These are phyloP conservation scores for Rhodotorula babjevae DNA, from an alignment of 768 basidiomycete species.

Conservation along the genomic window DNA sequence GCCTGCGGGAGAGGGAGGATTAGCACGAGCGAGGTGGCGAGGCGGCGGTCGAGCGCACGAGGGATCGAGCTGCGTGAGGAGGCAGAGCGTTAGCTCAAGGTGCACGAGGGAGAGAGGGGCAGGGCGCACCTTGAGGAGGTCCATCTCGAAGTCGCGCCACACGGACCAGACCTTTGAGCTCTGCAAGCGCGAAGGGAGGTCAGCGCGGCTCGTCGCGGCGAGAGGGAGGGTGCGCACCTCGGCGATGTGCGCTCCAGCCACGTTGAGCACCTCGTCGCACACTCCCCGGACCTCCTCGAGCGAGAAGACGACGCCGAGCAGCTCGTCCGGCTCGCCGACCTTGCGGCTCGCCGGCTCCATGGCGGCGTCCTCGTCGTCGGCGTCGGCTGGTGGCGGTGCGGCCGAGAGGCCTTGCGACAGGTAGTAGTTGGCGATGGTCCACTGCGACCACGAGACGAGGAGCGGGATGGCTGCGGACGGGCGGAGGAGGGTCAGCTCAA, in stretches of 20 bases:
- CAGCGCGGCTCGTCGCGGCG: too few species aligned
- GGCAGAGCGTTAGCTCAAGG: neutral
- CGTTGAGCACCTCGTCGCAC: conserved; percentile 56
- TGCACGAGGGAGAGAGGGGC: neutral
- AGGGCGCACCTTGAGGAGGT: conserved; percentile 57
- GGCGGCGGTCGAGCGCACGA: neutral
- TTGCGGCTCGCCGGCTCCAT: conserved; percentile 49
- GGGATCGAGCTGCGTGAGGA: conserved; percentile 10
- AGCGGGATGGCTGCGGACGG: conserved; percentile 64
- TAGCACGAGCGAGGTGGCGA: neutral
- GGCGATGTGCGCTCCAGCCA: conserved; percentile 61
- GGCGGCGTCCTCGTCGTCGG: conserved; percentile 40
- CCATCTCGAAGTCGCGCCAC: conserved; percentile 69
- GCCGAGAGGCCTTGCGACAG: conserved; percentile 24
- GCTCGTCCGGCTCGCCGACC: conserved; percentile 52
- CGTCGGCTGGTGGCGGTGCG: neutral
- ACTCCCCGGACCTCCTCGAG: conserved; percentile 60
- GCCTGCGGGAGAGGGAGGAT: conserved; percentile 45
- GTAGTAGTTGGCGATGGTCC: conserved; percentile 50
- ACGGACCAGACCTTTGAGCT: conserved; percentile 67
- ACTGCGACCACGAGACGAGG: conserved; percentile 63
- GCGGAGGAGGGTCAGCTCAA: neutral
- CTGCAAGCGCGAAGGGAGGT: conserved; percentile 48
- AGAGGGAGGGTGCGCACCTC: conserved; percentile 51
- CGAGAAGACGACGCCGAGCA: conserved; percentile 56